Conservation (phyloP, 805 yeast species). For the Naumovozyma dairenensis region DNA sequence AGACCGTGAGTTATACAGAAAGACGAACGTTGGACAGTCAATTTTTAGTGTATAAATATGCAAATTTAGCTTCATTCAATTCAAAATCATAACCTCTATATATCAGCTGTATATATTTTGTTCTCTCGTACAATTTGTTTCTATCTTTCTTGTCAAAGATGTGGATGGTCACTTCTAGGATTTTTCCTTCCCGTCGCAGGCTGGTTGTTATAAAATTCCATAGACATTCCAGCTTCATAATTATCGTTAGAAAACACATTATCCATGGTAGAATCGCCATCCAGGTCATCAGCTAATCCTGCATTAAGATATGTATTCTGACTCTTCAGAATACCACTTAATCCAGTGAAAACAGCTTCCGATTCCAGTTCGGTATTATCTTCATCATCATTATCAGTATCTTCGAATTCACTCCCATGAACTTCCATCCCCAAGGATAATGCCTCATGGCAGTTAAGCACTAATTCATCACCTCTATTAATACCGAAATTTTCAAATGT, state of each 20-base stretch:
- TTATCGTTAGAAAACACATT: conserved; percentile 5
- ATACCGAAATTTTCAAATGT: conserved; percentile 31
- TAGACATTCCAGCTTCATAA: conserved; percentile 21
- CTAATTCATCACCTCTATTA: conserved; percentile 33
- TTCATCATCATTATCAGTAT: conserved; percentile 4
- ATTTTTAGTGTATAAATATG: too few species aligned
- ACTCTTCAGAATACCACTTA: conserved; percentile 13
- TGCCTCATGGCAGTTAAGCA: conserved; percentile 30
- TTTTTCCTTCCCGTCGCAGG: conserved; percentile 8
- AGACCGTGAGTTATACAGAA: too few species aligned
- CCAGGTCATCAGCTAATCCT: conserved; percentile 25
- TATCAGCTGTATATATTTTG: too few species aligned
- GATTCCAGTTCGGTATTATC: conserved; percentile 1
- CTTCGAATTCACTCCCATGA: conserved; percentile 9
- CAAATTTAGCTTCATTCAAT: too few species aligned
- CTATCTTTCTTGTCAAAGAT: too few species aligned
- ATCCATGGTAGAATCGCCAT: conserved; percentile 8
- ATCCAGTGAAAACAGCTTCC: conserved; percentile 9
- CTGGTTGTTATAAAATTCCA: conserved; percentile 13
- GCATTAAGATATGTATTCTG: conserved; percentile 11
- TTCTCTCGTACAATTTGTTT: too few species aligned
- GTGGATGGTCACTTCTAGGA: neutral
- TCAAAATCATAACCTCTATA: too few species aligned
- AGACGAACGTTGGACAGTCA: too few species aligned
- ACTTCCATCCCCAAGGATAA: conserved; percentile 29